Evolutionary conservation across 2,329 filamentous ascomycete species (phyloP).

Genomic region (Neonectria punicea): DNA sequence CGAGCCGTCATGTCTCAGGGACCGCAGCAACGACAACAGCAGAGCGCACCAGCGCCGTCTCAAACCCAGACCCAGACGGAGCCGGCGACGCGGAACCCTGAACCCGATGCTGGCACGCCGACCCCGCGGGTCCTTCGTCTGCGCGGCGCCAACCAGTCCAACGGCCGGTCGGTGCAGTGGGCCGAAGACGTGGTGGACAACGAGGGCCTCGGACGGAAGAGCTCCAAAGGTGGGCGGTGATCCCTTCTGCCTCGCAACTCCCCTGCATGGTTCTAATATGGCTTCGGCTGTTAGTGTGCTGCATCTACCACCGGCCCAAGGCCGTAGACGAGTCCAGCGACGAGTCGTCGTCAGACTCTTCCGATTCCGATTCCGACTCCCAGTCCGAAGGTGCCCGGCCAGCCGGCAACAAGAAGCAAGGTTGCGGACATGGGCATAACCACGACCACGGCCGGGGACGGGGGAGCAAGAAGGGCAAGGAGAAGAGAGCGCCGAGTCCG

Average conservation of each 20-base stretch:
- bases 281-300: slow-evolving; percentile 76
- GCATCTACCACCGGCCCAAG: slow-evolving; percentile 93
- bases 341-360: slow-evolving; percentile 69
- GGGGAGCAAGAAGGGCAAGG: slow-evolving; percentile 47
- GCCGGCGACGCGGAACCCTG: slow-evolving; percentile 41
- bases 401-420: slow-evolving; percentile 52
- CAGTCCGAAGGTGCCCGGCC: slow-evolving; percentile 41
- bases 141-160: slow-evolving; percentile 58
- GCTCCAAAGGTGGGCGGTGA: slow-evolving; percentile 78
- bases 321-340: slow-evolving; percentile 84
- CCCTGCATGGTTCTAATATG: slow-evolving; percentile 3
- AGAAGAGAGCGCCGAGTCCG: slow-evolving; percentile 70
- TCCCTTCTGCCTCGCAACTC: background rate
- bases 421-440: slow-evolving; percentile 52
- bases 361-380: slow-evolving; percentile 65
- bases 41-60: slow-evolving; percentile 44
- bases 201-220: slow-evolving; percentile 93
- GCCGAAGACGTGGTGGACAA: slow-evolving; percentile 94
- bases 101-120: slow-evolving; percentile 44
- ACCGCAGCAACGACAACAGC: slow-evolving; percentile 39
- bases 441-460: slow-evolving; percentile 37
- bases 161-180: slow-evolving; percentile 82
- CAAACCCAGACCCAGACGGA: slow-evolving; percentile 51
- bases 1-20: slow-evolving; percentile 45
- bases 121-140: slow-evolving; percentile 60